Percentiles rank a stretch among this genome's conserved stretches.
phyloP scores from a whole-genome alignment of 108 stramenopile genomes.

The Cylindrotheca closterium region DNA sequence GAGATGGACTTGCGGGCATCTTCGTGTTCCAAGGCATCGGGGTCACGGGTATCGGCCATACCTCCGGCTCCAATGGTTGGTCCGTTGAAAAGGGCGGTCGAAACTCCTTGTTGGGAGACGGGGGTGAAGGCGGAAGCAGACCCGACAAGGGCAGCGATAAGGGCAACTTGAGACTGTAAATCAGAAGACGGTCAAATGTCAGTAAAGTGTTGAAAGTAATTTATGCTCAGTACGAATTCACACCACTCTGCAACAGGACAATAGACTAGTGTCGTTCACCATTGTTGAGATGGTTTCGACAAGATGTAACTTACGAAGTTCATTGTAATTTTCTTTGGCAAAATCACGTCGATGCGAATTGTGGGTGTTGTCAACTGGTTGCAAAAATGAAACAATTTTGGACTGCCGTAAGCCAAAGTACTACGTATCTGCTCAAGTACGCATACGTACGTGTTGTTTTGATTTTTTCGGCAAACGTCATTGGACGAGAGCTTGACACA shows the following conservation, averaged over 20 bases:
- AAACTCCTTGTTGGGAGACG: slow-evolving; percentile 17
- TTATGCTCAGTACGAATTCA: too few species aligned
- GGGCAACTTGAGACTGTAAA: slow-evolving; percentile 42
- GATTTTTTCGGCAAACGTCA: neutral
- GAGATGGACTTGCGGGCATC: slow-evolving; percentile 85
- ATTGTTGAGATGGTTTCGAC: neutral
- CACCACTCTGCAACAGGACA: too few species aligned
- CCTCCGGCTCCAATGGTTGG: slow-evolving; percentile 63
- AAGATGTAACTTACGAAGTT: neutral
- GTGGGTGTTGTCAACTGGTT: too few species aligned
- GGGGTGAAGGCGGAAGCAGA: slow-evolving; percentile 62
- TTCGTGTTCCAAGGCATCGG: slow-evolving; percentile 57
- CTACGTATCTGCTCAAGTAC: too few species aligned
- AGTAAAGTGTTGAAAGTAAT: too few species aligned
- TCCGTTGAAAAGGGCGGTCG: slow-evolving; percentile 31
- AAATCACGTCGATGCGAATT: neutral
- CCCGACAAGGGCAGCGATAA: slow-evolving; percentile 52
- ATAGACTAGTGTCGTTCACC: too few species aligned
- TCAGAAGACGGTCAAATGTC: neutral
- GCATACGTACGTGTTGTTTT: neutral
- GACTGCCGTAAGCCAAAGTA: neutral
- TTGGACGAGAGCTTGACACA: too few species aligned
- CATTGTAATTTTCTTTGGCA: neutral
- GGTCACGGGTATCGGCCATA: slow-evolving; percentile 82
- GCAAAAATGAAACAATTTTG: too few species aligned